Conservation (phyloP, 225 moss, liverwort and hornwort genomes). For the Pseudisothecium myosuroides region DNA sequence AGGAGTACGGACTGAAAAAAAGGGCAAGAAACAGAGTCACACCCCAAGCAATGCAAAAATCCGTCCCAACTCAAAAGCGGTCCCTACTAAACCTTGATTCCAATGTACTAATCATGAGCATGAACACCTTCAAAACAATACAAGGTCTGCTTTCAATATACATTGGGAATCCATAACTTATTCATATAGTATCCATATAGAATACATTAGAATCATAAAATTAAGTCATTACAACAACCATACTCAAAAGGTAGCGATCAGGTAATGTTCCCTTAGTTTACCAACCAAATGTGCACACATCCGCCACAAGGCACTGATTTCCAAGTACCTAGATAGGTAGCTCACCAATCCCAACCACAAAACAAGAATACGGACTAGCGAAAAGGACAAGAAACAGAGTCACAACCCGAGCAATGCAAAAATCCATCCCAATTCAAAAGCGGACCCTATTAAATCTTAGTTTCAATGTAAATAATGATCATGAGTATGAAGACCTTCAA, state of each 20-base stretch:
- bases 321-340: not conserved
- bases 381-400: not conserved
- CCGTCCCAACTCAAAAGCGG: not conserved
- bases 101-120: not conserved
- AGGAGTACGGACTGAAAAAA: not conserved
- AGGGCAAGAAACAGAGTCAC: not conserved
- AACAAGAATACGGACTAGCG: not conserved
- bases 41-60: not conserved
- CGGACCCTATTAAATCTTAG: not conserved
- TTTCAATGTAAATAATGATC: not conserved
- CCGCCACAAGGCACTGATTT: not conserved
- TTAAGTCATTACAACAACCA: not conserved
- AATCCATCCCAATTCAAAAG: not conserved
- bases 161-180: not conserved
- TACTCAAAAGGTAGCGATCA: not conserved
- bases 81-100: not conserved
- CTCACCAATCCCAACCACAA: not conserved
- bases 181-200: not conserved
- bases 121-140: not conserved
- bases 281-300: not conserved
- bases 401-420: not conserved
- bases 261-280: not conserved
- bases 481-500: not conserved
- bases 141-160: too few species aligned
- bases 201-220: not conserved